Evolutionary conservation across 345 rosid genomes (phyloP), one percentile per base, ranked within the genome.

Genomic region (Eucalyptus fibrosa): DNA sequence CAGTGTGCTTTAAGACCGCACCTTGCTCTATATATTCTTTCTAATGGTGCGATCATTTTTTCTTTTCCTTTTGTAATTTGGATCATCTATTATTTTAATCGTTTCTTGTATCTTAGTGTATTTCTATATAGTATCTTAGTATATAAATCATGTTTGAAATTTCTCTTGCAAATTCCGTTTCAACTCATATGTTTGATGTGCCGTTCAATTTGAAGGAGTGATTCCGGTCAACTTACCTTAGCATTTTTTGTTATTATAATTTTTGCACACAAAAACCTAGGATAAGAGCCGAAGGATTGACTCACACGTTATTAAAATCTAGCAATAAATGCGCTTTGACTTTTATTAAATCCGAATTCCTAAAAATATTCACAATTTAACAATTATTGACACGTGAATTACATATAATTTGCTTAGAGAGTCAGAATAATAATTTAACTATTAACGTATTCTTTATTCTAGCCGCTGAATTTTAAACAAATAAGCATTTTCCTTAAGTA

Each of bases 361-460:
- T 62, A 59, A 59, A 12, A 28, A 30, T 9, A 23, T 62, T 62
- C 5, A 30, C 34, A 62, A 14, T 2, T 4, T 16, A n/a, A 34
- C 3, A n/a, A 67, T 32, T n/a, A 0, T 16, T 7, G 21, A n/a
- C 77, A 67, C 1, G 6, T 67, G 21, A 4, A 67, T 16, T 16
- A 32, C 2, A 67, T 32, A 67, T 67, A n/a, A 67, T 32, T 4
- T 32, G 23, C 19, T 67, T 8, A 32, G 32, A 4, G 18, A n/a
- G 7, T 67, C 0, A 3, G 1, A 67, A 16, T 2, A n/a, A 4
- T 16, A 2, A 4, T n/a, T 3, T 32, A 67, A 67, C 19, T 2
- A 1, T 67, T 1, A 1, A 16, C 4, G 1, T 32, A 16, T n/a
- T n/a, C 6, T 32, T 67, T 4, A 4, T 15, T 12, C 1, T 0